Evolutionary conservation across 805 yeast species (phyloP), one percentile per base, ranked within the genome.

Genomic region (Scheffersomyces amazonensis): DNA sequence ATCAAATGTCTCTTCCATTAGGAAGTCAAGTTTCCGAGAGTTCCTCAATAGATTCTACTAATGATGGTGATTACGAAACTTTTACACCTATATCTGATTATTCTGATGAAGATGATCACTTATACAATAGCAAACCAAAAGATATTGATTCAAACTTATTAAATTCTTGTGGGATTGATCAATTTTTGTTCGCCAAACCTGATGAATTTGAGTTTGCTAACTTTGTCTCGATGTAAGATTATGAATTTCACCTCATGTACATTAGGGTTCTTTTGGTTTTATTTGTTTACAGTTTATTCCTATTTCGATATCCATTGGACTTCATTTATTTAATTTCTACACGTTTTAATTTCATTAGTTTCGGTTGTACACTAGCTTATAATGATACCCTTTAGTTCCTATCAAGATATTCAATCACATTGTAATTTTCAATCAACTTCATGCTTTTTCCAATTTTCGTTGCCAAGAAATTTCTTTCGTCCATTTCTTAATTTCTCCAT

Each of bases 171-270:
- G 57, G 52, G 7, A 39, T 50, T 34, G 56, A 53, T 37, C 53
- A 54, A 17, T 54, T 54, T 37, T 48, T 61, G 30, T 39, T 40
- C 23, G 48, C 38, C 23, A 54, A 47, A 35, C 54, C 49, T 21
- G 62, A 58, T 2, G 64, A 55, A n/a, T 54, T 61, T 36, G 66
- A 58, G 40, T 54, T 58, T 25, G 19, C 28, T 11, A 28, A 28
- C 2, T 33, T 27, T 25, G 30, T 39, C 4, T 33, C 30, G 2
- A 34, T 38, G 21, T 34, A 20, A 20, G 18, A 16, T n/a, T n/a
- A n/a, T n/a, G n/a, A n/a, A n/a, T n/a, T n/a, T n/a, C n/a, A n/a
- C n/a, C n/a, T 17, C 11, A 13, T 28, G 31, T 18, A 17, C 5
- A 5, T 18, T 30, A 17, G 6, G 16, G 10, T 15, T 30, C 5